Conservation (phyloP, 768 basidiomycete species). For the Agaricus subrufescens region DNA sequence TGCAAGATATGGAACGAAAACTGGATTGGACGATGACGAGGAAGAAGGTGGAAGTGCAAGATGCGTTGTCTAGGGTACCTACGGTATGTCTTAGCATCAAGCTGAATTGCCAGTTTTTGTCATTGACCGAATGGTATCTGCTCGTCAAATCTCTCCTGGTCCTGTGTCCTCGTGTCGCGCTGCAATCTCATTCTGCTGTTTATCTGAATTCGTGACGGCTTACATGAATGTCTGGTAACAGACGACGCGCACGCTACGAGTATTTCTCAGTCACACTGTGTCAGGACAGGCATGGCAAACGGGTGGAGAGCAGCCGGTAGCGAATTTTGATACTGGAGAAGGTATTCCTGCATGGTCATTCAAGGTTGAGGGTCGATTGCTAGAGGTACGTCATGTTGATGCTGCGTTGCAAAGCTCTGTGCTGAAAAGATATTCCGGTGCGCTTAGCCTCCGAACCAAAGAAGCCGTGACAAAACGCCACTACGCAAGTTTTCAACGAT, state of each 20-base stretch:
- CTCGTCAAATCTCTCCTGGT: not conserved
- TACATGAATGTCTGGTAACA: constrained; percentile 20
- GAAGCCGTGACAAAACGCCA: constrained; percentile 56
- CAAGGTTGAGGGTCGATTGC: constrained; percentile 80
- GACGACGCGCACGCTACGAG: constrained; percentile 78
- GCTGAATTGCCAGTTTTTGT: not conserved
- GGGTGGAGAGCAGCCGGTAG: constrained; percentile 38
- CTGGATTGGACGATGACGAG: constrained; percentile 94
- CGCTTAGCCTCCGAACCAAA: constrained; percentile 51
- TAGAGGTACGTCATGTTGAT: constrained; percentile 52
- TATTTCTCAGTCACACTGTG: constrained; percentile 86
- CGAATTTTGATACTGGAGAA: constrained; percentile 76
- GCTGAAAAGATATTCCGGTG: constrained; percentile 1
- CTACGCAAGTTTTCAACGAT: constrained; percentile 82
- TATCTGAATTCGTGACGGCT: not conserved
- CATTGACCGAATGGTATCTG: not conserved
- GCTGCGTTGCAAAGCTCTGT: not conserved
- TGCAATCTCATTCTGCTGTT: not conserved
- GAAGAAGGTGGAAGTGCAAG: constrained; percentile 87
- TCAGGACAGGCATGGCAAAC: constrained; percentile 86
- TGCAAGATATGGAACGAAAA: constrained; percentile 85
- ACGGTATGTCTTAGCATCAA: constrained; percentile 39
- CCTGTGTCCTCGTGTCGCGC: not conserved
- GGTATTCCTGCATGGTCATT: constrained; percentile 89
- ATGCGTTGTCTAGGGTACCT: constrained; percentile 72